Evolutionary conservation across 2,329 filamentous ascomycete species (phyloP).

Genomic region (Anthostomella pinea): DNA sequence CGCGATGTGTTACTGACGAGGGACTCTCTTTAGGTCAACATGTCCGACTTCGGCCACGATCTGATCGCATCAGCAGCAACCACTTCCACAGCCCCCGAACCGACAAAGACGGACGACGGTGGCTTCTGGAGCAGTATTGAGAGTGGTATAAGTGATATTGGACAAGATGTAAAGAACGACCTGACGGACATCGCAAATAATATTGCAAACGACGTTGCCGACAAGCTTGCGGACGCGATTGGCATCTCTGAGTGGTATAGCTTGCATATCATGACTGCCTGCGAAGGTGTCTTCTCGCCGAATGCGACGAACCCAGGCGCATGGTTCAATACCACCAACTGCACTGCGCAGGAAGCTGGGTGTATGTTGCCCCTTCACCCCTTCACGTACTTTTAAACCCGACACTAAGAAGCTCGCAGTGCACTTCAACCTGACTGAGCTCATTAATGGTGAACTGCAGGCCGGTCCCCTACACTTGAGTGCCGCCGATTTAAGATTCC

Average conservation of each 20-base stretch:
- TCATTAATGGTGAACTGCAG: constrained; percentile 45
- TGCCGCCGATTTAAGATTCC: constrained; percentile 44
- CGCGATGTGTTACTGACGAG: constrained; percentile 3
- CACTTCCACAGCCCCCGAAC: constrained; percentile 22
- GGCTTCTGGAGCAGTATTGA: constrained; percentile 24
- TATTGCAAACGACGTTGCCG: constrained; percentile 38
- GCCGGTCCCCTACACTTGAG: constrained; percentile 44
- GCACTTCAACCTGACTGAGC: constrained; percentile 44
- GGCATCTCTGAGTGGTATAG: constrained; percentile 52
- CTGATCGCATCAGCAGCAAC: constrained; percentile 29
- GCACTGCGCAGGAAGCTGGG: constrained; percentile 38
- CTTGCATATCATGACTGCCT: constrained; percentile 46
- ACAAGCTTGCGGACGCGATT: constrained; percentile 39
- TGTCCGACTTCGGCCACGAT: constrained; percentile 39
- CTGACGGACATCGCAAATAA: constrained; percentile 39
- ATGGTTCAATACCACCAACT: constrained; percentile 44
- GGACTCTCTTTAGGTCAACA: constrained; percentile 35
- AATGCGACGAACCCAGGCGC: constrained; percentile 38
- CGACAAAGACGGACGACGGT: constrained; percentile 19
- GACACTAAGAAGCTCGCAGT: constrained; percentile 20
- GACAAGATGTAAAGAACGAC: constrained; percentile 34
- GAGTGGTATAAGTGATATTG: constrained; percentile 21
- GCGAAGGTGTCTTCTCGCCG: constrained; percentile 45
- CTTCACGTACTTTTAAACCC: not conserved
- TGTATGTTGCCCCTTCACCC: constrained; percentile 31